phyloP scores from a whole-genome alignment of 352 stramenopile genomes.

The Bremia lactucae region DNA sequence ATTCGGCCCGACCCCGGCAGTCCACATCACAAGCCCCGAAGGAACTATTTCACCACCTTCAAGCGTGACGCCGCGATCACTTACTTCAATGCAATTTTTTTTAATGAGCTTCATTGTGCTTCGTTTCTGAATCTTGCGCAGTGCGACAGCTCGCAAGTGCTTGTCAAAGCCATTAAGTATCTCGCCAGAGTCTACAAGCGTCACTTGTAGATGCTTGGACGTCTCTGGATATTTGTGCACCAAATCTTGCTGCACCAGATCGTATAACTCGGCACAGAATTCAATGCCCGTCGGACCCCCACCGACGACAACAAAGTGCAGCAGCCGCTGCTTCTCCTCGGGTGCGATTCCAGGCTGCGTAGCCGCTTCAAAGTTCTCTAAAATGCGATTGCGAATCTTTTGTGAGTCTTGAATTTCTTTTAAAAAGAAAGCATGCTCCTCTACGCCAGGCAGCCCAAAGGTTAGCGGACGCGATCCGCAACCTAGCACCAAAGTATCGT shows the following conservation, averaged over 20 bases:
- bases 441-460: conserved; percentile 86
- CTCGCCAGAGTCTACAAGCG: conserved; percentile 55
- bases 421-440: conserved; percentile 93
- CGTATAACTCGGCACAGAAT: conserved; percentile 94
- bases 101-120: conserved; percentile 73
- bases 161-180: conserved; percentile 68
- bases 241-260: conserved; percentile 89
- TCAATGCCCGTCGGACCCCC: conserved; percentile 92
- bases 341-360: conserved; percentile 75
- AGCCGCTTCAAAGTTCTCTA: conserved; percentile 92
- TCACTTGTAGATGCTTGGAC: conserved; percentile 62
- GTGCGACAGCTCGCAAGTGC: conserved; percentile 53
- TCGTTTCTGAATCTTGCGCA: conserved; percentile 74
- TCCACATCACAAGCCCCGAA: conserved; percentile 66
- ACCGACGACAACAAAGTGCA: conserved; percentile 97
- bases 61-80: conserved; percentile 48
- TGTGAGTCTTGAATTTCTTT: conserved; percentile 95
- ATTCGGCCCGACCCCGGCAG: conserved; percentile 65
- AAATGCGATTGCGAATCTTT: conserved; percentile 63
- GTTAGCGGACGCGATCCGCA: conserved; percentile 91
- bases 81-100: conserved; percentile 65
- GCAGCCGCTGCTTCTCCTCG: conserved; percentile 83
- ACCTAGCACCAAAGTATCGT: conserved; percentile 91
- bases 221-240: conserved; percentile 63
- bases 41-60: conserved; percentile 47